Base-by-base conservation (phyloP, 768 basidiomycete genomes). In the Sarcomyxa edulis region DNA sequence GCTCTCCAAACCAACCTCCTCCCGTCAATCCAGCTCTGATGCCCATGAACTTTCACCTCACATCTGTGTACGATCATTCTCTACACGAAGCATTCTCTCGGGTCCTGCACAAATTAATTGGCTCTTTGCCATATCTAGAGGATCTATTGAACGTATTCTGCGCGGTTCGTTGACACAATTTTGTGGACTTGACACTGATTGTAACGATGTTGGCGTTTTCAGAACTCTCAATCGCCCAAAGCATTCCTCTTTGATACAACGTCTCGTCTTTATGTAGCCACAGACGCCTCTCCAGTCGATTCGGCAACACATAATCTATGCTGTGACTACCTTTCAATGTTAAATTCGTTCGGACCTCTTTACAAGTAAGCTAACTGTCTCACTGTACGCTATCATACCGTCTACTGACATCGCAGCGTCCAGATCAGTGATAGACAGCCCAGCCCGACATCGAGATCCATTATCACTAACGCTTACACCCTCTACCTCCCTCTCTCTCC, bases 141-240 rank as follows among this genome's bases (percentile, higher is more conserved):
- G 84, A 84, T 33, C 63, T 97, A 28, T 69, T 98, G 30, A 86
- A 97, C 54, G 74, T 87, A 7, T 90, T 90, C 57, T 88, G 83
- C 50, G 74, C 82, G 11, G 87, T 87, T 44, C 42, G 77, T 56
- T n/a, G 4, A 12, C 6, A 6, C 26, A n/a, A n/a, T n/a, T n/a
- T n/a, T n/a, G n/a, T n/a, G n/a, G 30, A 18, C 9, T 33, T 23
- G 20, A 15, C 40, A 19, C 25, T 26, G 30, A 5, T 16, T n/a
- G n/a, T 26, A n/a, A 15, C n/a, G n/a, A n/a, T n/a, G n/a, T n/a
- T n/a, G n/a, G 29, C 33, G 20, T 9, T 22, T 35, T 12, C 48
- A 95, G 91, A 91, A 91, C 44, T 93, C 88, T 2, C 87, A 88
- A 51, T 86, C 93, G 21, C 82, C 89, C 25, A 98, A 98, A 57